Evolutionary conservation across 768 basidiomycete species (phyloP), one percentile per base, ranked within the genome.

Genomic region (Boletus sp.): DNA sequence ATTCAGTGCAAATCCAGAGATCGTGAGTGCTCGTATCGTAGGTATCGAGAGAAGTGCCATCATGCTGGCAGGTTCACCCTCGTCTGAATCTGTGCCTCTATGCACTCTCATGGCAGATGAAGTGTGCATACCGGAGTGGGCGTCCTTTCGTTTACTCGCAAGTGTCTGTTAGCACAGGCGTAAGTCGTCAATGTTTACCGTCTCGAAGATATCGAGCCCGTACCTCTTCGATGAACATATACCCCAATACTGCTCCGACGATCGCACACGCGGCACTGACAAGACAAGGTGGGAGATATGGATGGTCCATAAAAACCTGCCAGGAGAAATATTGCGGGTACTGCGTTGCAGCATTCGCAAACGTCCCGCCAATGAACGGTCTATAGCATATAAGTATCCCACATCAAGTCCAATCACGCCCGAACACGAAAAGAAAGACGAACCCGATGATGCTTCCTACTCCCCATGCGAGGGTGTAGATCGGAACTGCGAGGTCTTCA

Each of bases 381-480:
- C 65, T 66, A 40, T 3, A 45, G 12, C 18, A 44, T 39, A 6
- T 15, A 14, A 42, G 15, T 28, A 17, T 11, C 8, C 9, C 10
- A 5, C 15, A 24, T 32, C 35, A 37, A 47, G 18, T 3, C n/a
- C 12, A 7, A 52, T 24, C 15, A 15, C 1, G n/a, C 10, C 4
- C 17, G 17, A n/a, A n/a, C n/a, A n/a, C n/a, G n/a, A n/a, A n/a
- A 35, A 24, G 8, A 20, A 7, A 10, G 6, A 57, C 71, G 2
- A 57, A 83, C 82, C 82, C 83, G 33, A 86, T 72, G 50, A 83
- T 77, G 4, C 77, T 75, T 5, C 83, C 85, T 0, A 83, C 52
- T 15, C 83, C 80, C 83, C 82, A 85, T 44, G 78, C 76, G 12
- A 86, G 68, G 10, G 80, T 80, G 60, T 83, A 86, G 12, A 86